Evolutionary conservation across 2,329 filamentous ascomycete species (phyloP), one percentile per base, ranked within the genome.

Genomic region (Talaromyces funiculosus): DNA sequence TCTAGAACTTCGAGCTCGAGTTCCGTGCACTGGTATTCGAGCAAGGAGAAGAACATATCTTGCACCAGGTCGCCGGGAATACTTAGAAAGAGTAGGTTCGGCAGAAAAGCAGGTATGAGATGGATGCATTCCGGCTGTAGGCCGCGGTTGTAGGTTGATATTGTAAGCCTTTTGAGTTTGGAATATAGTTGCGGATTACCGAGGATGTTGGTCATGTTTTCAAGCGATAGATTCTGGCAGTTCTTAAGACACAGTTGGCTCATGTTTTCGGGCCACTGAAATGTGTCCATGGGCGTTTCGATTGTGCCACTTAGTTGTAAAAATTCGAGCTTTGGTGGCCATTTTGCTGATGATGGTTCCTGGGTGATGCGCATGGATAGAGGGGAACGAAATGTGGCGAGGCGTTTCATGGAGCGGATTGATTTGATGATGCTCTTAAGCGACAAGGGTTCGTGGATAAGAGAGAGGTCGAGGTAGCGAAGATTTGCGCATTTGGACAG

Each of bases 401-500:
- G 73, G 7, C 73, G 70, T 2, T 66, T 38, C 20, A 86, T 74
- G 29, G 76, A 70, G n/a, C 73, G 73, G 6, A 85, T 69, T 0
- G 82, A 78, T 53, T 79, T 78, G 63, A 82, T 80, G 14, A 87
- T 73, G 3, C 74, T 71, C 24, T 75, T 68, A 63, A 84, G 77
- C 5, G 72, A 71, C 31, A 85, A 79, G 0, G 76, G 71, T 60
- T 84, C 81, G 12, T 72, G 76, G 6, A 86, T 79, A 3, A 83
- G 75, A 4, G 76, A 78, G 6, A 87, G 72, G 64, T 86, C 81
- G 16, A 86, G 73, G 2, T 75, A 63, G 9, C 71, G 71, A 4
- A 87, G 73, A 0, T 77, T 73, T 5, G 65, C 64, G 69, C 83
- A 85, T 72, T 86, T 86, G 2, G 79, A 78, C 20, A 87, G 68